Base-by-base conservation (phyloP, 441 rosid genomes). In the Pelargonium hybrid region DNA sequence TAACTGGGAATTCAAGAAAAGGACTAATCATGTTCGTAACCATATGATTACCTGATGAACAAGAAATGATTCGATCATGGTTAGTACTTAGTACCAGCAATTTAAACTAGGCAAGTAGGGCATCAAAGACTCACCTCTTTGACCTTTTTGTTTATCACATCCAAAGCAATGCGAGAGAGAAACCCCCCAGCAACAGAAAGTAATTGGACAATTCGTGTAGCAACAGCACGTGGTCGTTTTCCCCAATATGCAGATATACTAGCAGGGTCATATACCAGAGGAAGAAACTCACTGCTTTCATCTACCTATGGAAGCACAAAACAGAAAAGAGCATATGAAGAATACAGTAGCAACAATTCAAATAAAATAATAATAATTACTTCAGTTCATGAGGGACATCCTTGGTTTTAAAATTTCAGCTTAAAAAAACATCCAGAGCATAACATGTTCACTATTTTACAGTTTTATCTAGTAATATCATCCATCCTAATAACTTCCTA, bases 141-240 rank as follows among this genome's bases (percentile, higher is more conserved):
- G 70, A 91, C 87, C 75, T 88, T 91, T 85, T 88, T 93, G 78
- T 84, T 93, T 8, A 93, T 83, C 48, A 93, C 64, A 77, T 93
- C 98, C 81, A 62, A 72, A 34, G 84, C 87, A 26, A 91, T 23
- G 15, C 87, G 91, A 5, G 98, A 93, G 69, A 93, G 96, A 78
- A 93, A 93, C 63, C 97, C 97, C 26, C 98, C 98, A 0, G 97
- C 97, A 59, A 93, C 98, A 20, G 98, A 88, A 4, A 90, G 82
- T 48, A 93, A 80, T 76, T 93, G 98, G 48, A 91, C 73, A 80
- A 80, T 69, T 18, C 97, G 84, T 23, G 93, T 90, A 15, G 90
- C 95, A 77, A 93, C 96, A 13, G 97, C 96, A 52, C 87, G 91
- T 0, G 97, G 97, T 4, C 96, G 86, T 77, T 88, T 93, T 39